Conservation (phyloP, 2,329 filamentous ascomycete genomes). For the Septoria petroselini region DNA sequence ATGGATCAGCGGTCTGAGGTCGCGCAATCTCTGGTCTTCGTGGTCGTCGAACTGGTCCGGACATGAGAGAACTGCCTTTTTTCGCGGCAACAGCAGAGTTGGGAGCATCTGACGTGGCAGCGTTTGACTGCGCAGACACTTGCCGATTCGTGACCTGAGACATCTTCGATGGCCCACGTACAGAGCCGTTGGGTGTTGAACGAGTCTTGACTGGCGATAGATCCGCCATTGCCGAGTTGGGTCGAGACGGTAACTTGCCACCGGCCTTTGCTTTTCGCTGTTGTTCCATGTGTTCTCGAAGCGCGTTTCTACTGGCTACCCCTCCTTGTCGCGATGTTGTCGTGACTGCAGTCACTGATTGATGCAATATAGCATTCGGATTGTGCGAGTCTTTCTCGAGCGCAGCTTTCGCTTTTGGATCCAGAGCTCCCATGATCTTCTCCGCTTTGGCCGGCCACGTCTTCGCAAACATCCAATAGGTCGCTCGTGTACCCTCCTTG, state of each 20-base stretch:
- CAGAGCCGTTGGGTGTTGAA: slow-evolving; percentile 27
- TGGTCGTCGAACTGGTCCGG: slow-evolving; percentile 58
- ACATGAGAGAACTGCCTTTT: slow-evolving; percentile 50
- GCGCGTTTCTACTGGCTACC: slow-evolving; percentile 56
- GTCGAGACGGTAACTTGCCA: slow-evolving; percentile 50
- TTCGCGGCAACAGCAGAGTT: slow-evolving; percentile 35
- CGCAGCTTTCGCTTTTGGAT: slow-evolving; percentile 72
- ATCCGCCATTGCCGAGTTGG: slow-evolving; percentile 57
- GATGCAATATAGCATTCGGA: slow-evolving; percentile 54
- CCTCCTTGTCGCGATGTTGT: slow-evolving; percentile 32
- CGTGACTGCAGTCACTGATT: slow-evolving; percentile 48
- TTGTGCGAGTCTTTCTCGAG: slow-evolving; percentile 83
- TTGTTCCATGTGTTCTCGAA: slow-evolving; percentile 77
- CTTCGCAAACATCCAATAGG: slow-evolving; percentile 78
- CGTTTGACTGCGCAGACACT: slow-evolving; percentile 33
- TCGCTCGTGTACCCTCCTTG: slow-evolving; percentile 76
- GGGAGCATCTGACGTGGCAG: slow-evolving; percentile 27
- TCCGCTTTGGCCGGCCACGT: slow-evolving; percentile 78
- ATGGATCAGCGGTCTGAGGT: slow-evolving; percentile 56
- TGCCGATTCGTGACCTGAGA: slow-evolving; percentile 31
- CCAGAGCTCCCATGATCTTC: slow-evolving; percentile 71
- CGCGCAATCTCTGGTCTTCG: slow-evolving; percentile 47
- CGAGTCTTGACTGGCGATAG: slow-evolving; percentile 49
- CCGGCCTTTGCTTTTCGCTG: slow-evolving; percentile 62
- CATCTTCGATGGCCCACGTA: slow-evolving; percentile 33